Base-by-base conservation (phyloP, 1,139 yeast species). In the Geotrichum reessii region DNA sequence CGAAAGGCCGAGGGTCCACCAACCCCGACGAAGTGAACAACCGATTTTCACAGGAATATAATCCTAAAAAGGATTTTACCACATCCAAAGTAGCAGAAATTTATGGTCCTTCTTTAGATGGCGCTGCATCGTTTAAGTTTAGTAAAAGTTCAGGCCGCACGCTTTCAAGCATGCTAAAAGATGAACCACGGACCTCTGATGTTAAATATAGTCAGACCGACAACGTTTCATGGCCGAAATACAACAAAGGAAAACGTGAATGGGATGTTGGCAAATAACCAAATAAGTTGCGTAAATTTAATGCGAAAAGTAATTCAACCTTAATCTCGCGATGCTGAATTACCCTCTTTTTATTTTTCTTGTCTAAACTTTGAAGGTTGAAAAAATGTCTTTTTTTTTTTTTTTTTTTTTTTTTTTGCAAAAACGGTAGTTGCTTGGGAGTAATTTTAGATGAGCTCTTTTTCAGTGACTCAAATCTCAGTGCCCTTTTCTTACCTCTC, bases 191-290 rank as follows among this genome's bases (percentile, higher is more conserved):
- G n/a, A 21, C 27, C 9, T 51, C 47, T 40, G 48, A 51, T 33
- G 47, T 11, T 9, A 37, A 37, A 37, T 37, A 37, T 14, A 8
- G 44, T 7, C 19, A 37, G 17, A 33, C 14, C 14, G 17, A 17
- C 17, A 44, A 4, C 4, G 21, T 52, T 11, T n/a, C 22, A 28
- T 55, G 58, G 58, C 58, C 58, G 7, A 19, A 12, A 14, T 55
- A 55, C 47, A 11, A 50, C 21, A 55, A 28, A 11, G 58, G 58
- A 3, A 24, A 40, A 27, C 53, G 58, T 25, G 54, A 50, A 31
- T 55, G 58, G 58, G 58, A 55, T 42, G 17, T 21, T 17, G 58
- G 50, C 14, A 55, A 55, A 19, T 44, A 42, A 22, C 25, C n/a
- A 3, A 24, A 8, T 24, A 12, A 12, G 14, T 37, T 37, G 17